Conservation (phyloP, 495 filamentous ascomycete genomes). For the Rhypophila decipiens region DNA sequence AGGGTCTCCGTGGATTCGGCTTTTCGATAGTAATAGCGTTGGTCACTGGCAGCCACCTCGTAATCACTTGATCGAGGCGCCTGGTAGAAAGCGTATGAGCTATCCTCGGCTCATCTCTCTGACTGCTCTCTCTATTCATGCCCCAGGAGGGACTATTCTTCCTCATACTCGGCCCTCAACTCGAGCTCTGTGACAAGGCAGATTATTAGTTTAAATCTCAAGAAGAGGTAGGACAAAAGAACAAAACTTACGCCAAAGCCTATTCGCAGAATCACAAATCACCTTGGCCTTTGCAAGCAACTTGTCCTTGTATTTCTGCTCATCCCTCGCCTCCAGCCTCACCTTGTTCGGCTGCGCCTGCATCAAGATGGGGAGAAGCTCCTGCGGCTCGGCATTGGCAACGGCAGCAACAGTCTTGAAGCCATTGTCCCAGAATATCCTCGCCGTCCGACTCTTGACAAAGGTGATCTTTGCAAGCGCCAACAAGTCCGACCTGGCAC, state of each 20-base stretch:
- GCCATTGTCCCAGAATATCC: slow-evolving; percentile 73
- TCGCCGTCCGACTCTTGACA: slow-evolving; percentile 71
- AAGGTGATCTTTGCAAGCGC: slow-evolving; percentile 69
- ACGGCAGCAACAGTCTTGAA: slow-evolving; percentile 60
- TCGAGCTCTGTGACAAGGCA: background rate
- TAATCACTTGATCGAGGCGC: no score
- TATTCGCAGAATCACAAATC: slow-evolving; percentile 64
- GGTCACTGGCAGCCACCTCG: no score
- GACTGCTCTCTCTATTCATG: background rate
- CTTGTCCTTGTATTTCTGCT: slow-evolving; percentile 58
- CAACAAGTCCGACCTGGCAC: slow-evolving; percentile 66
- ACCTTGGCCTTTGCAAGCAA: slow-evolving; percentile 60
- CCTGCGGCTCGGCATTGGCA: slow-evolving; percentile 60
- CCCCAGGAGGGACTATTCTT: slow-evolving; percentile 6
- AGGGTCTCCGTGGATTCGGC: no score
- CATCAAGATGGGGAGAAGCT: slow-evolving; percentile 62
- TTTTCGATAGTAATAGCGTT: no score
- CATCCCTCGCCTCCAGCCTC: slow-evolving; percentile 52
- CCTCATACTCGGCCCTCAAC: slow-evolving; percentile 1
- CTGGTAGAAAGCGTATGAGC: no score
- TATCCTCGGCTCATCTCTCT: no score
- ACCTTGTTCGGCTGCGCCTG: slow-evolving; percentile 63
- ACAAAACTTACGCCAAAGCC: slow-evolving; percentile 57
- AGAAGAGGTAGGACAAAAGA: background rate
- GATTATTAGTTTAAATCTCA: background rate